Evolutionary conservation across 495 filamentous ascomycete species (phyloP).

Genomic region (Penicillium chermesinum): DNA sequence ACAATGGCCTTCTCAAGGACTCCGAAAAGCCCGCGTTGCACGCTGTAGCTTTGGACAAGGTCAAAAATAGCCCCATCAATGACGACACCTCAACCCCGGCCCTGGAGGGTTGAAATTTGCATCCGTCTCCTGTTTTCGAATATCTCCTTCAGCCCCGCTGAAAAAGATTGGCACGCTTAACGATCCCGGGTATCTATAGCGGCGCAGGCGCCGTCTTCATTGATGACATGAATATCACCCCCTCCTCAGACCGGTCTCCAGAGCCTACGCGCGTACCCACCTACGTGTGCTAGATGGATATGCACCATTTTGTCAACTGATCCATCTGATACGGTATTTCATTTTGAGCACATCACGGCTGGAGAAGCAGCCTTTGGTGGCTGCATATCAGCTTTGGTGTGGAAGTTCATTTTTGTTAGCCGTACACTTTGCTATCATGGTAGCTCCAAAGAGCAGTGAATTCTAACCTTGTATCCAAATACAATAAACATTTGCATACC

Average conservation of each 20-base stretch:
- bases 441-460: constrained; percentile 3
- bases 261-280: not conserved
- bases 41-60: constrained; percentile 64
- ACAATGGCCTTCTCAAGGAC: constrained; percentile 43
- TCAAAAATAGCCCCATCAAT: constrained; percentile 36
- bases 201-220: constrained; percentile 19
- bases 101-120: constrained; percentile 11
- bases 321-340: not conserved
- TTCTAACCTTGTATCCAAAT: not conserved
- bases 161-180: not conserved
- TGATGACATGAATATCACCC: constrained; percentile 8
- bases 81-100: constrained; percentile 19
- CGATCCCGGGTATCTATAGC: constrained; percentile 1
- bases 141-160: not conserved
- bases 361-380: not conserved
- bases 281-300: not conserved
- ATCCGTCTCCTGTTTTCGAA: not conserved
- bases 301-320: not conserved
- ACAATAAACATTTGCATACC: no score
- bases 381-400: not conserved
- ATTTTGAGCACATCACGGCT: not conserved
- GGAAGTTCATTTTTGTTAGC: not conserved
- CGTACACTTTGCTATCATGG: constrained; percentile 5
- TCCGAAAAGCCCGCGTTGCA: constrained; percentile 67
- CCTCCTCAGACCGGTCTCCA: not conserved